These are phyloP conservation scores for Nakazawaea molendinolei DNA, from an alignment of 805 yeast species.

Conservation along the genomic window DNA sequence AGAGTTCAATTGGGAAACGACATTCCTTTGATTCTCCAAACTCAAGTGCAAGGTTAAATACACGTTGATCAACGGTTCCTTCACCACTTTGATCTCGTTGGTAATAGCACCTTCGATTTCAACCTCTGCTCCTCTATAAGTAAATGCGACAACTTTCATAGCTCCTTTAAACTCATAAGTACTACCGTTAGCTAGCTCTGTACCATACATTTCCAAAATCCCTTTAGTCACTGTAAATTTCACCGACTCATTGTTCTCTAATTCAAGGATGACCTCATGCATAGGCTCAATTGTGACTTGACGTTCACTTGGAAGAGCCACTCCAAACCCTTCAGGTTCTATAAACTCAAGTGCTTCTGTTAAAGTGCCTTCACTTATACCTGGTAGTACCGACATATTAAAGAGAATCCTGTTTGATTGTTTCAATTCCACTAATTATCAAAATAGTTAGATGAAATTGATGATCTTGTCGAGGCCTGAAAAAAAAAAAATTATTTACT, in stretches of 20 bases:
- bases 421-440: too few relatives aligned
- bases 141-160: constrained; percentile 45
- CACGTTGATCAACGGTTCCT: constrained; percentile 60
- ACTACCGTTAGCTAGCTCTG: constrained; percentile 74
- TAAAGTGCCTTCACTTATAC: constrained; percentile 5
- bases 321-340: neutral
- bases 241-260: constrained; percentile 43
- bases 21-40: constrained; percentile 47
- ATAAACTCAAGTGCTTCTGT: constrained; percentile 2
- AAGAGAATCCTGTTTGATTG: too few relatives aligned
- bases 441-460: neutral
- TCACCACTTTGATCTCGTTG: constrained; percentile 54
- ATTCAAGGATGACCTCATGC: constrained; percentile 76
- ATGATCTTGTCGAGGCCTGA: neutral
- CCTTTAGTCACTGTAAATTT: constrained; percentile 55
- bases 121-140: constrained; percentile 62
- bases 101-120: constrained; percentile 41
- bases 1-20: constrained; percentile 20
- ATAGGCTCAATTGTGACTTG: constrained; percentile 15
- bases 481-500: too few relatives aligned
- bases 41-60: constrained; percentile 71
- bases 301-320: neutral
- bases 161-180: constrained; percentile 51
- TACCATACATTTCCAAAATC: constrained; percentile 85
- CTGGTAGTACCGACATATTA: constrained; percentile 7